A percentile compares a stretch with the other conserved stretches of the same genome.
These are phyloP conservation scores for Rhododendron vialii DNA, from an alignment of 148 eudicot species.

Conservation along the genomic window DNA sequence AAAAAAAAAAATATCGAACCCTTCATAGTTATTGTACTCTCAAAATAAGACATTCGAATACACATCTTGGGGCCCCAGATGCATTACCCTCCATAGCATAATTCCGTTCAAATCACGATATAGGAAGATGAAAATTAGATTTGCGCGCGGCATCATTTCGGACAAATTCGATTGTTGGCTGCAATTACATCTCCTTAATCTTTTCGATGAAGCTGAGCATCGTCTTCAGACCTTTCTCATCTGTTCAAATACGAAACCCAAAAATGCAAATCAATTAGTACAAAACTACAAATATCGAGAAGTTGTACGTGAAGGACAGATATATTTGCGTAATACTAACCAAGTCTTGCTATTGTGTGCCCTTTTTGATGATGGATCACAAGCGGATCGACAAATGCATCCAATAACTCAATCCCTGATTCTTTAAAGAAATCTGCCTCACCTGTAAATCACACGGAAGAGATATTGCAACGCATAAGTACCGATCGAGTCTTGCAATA, in stretches of 20 bases:
- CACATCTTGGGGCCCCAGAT: no score
- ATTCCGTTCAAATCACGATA: no score
- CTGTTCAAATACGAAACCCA: background rate
- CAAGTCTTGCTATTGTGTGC: slow-evolving; percentile 17
- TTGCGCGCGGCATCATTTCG: background rate
- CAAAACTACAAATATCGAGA: no score
- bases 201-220: slow-evolving; percentile 16
- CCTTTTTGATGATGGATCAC: slow-evolving; percentile 15
- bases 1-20: no score
- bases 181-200: background rate
- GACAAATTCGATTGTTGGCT: background rate
- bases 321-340: slow-evolving; percentile 1
- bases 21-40: no score
- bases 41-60: no score
- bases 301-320: background rate
- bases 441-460: background rate
- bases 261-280: background rate
- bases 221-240: slow-evolving; percentile 15
- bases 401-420: slow-evolving; percentile 8
- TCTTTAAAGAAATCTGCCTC: slow-evolving; percentile 5
- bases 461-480: background rate
- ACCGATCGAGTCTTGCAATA: background rate
- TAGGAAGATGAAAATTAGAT: background rate
- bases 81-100: no score
- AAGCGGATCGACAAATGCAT: slow-evolving; percentile 13